Evolutionary conservation across 345 rosid genomes (phyloP).

Genomic region (Lenwebbia sp.): DNA sequence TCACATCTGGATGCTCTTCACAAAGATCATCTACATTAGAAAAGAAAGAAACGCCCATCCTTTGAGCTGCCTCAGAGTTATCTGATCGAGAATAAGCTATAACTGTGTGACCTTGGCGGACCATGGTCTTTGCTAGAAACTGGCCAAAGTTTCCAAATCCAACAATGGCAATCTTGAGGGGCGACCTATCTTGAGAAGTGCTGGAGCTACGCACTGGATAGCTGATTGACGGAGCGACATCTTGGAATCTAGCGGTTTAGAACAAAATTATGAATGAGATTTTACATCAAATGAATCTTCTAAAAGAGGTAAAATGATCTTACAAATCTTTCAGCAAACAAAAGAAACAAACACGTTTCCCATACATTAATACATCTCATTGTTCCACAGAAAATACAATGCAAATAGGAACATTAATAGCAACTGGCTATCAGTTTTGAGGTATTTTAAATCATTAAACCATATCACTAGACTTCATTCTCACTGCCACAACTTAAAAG

Average conservation of each 20-base stretch:
- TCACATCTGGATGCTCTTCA: conserved; percentile 80
- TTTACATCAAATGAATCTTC: not conserved
- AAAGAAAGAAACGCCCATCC: conserved; percentile 49
- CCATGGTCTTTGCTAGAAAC: conserved; percentile 54
- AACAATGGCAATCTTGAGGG: conserved; percentile 59
- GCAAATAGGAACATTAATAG: not conserved
- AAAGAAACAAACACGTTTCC: not conserved
- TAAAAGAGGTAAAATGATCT: not conserved
- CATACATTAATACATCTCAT: not conserved
- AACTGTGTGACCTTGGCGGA: conserved; percentile 53
- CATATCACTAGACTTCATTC: not conserved
- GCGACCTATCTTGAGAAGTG: conserved; percentile 18
- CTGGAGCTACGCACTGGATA: conserved; percentile 11
- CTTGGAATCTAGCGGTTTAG: conserved; percentile 19
- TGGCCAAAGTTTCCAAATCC: conserved; percentile 87
- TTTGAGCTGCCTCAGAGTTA: conserved; percentile 41
- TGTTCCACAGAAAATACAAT: not conserved
- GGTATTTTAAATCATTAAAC: not conserved
- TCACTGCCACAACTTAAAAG: not conserved
- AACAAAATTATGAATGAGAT: not conserved
- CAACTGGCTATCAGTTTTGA: not conserved
- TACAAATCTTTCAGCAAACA: not conserved
- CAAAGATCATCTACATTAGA: conserved; percentile 54
- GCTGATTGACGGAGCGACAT: conserved; percentile 12
- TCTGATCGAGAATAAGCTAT: conserved; percentile 65